These are phyloP conservation scores for Cucurbitaria berberidis DNA, from an alignment of 2,329 filamentous ascomycete genomes.

Conservation along the genomic window DNA sequence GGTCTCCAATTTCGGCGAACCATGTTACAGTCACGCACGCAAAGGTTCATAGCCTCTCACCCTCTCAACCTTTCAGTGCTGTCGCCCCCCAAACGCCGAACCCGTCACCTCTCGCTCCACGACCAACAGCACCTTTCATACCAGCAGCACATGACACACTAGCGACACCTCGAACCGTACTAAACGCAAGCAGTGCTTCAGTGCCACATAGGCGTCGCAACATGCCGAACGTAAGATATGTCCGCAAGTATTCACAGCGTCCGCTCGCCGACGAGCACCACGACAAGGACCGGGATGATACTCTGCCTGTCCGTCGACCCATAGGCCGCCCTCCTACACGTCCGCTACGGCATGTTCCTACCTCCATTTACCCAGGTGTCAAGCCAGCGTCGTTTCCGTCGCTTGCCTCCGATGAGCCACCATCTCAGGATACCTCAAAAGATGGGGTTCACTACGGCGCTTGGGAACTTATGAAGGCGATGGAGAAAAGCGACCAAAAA, in stretches of 20 bases:
- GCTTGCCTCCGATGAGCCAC: background rate
- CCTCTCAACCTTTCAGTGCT: no score
- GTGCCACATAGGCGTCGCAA: background rate
- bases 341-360: background rate
- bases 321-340: background rate
- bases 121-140: background rate
- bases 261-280: background rate
- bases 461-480: slow-evolving; percentile 5
- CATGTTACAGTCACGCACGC: background rate
- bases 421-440: background rate
- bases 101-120: background rate
- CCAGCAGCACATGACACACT: background rate
- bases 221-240: slow-evolving; percentile 10
- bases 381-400: slow-evolving; percentile 14
- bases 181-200: background rate
- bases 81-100: background rate
- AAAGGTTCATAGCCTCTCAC: background rate
- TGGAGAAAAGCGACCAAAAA: background rate
- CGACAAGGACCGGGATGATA: background rate
- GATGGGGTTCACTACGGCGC: slow-evolving; percentile 1
- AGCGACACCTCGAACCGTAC: background rate
- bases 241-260: background rate
- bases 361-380: background rate
- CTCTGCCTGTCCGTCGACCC: background rate
- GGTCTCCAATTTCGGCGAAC: background rate